Percentiles rank a stretch among this genome's conserved stretches.
These are phyloP conservation scores for Brasenia schreberi DNA, from an alignment of 164 flowering plant genomes.

Conservation along the genomic window DNA sequence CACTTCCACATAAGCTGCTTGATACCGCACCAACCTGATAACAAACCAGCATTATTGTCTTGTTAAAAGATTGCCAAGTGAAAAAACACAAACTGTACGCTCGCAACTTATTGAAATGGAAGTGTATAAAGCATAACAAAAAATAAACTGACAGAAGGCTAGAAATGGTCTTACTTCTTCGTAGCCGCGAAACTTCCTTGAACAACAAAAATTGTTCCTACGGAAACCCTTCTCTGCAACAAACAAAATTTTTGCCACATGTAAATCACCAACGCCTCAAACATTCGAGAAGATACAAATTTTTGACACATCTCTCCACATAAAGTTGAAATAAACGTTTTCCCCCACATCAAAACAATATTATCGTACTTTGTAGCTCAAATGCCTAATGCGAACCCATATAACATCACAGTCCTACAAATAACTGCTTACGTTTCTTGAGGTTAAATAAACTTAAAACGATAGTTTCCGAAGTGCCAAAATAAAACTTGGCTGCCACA, in stretches of 20 bases:
- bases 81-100: too few species aligned
- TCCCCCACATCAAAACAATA: background rate
- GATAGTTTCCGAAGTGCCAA: too few species aligned
- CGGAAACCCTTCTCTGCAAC: background rate
- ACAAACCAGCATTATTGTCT: background rate
- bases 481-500: too few species aligned
- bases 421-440: too few species aligned
- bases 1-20: constrained; percentile 19
- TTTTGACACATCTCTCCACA: background rate
- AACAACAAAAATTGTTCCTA: background rate
- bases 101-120: too few species aligned
- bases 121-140: too few species aligned
- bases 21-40: constrained; percentile 20
- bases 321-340: background rate
- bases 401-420: too few species aligned
- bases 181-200: background rate
- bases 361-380: background rate
- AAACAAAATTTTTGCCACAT: background rate
- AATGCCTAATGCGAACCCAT: background rate
- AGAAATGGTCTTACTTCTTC: too few species aligned
- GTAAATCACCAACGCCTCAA: background rate
- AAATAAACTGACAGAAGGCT: too few species aligned
- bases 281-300: background rate
- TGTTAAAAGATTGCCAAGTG: too few species aligned
- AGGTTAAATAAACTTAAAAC: too few species aligned